Evolutionary conservation across 257 asterid genomes (phyloP), one percentile per base, ranked within the genome.

Genomic region (Linaria vulgaris): DNA sequence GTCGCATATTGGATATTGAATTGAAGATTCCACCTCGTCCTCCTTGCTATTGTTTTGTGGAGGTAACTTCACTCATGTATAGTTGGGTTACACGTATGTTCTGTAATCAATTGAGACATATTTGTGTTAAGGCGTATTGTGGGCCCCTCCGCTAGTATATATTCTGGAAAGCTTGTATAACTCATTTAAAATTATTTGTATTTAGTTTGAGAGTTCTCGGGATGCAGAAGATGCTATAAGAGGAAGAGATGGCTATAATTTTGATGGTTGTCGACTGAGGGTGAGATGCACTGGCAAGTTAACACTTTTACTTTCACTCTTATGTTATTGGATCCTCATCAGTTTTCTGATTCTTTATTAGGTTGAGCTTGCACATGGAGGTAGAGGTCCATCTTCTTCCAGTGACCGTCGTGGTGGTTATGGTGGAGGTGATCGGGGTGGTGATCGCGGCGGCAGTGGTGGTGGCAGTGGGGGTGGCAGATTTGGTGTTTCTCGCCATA

Each of bases 321-420:
- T 91, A 80, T 79, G 84, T 43, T 88, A 91, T 34, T 34, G 41
- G 41, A 8, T 11, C 41, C 41, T 34, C 46, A 22, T 68, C 31
- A 64, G 59, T 30, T 60, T 10, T 64, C 74, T 19, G 69, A 67
- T 58, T 21, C 41, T 34, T 34, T 34, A 34, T 34, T 53, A 89
- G 96, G 96, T 90, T 70, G 97, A 90, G 81, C 92, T 90, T 78
- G 96, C 96, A 12, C 95, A 94, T 78, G 99, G 99, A 43, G 99
- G 99, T 61, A 80, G 99, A 76, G 97, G 99, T 22, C 87, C 84
- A 64, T 84, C 99, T 12, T 94, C 95, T 58, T 94, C 97, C 22
- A 82, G 91, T 75, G 97, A 94, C 54, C 97, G 97, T 21, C 88
- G 97, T 57, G 79, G 96, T 74, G 86, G 96, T 72, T 74, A 79